Conservation (phyloP, 345 rosid species). For the Nephelium lappaceum region DNA sequence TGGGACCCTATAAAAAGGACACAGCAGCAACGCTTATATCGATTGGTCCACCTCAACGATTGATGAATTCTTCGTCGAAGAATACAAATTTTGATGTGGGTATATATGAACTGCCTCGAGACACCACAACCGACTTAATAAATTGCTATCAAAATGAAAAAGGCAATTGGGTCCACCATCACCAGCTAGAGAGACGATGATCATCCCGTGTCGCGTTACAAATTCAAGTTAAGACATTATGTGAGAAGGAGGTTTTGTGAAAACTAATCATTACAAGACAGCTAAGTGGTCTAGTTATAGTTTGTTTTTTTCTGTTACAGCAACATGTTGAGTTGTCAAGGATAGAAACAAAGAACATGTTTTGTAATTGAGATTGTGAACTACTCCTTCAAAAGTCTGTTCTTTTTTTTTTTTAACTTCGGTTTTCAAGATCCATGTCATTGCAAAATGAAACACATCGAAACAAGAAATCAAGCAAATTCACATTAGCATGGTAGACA, state of each 20-base stretch:
- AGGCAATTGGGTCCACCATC: slow-evolving; percentile 8
- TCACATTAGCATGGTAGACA: background rate
- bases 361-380: background rate
- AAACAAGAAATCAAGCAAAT: background rate
- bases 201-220: background rate
- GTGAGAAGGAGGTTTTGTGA: background rate
- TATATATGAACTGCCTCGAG: background rate
- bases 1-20: background rate
- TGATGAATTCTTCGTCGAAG: background rate
- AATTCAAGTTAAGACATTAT: background rate
- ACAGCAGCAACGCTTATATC: background rate
- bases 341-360: background rate
- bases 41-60: background rate
- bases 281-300: background rate
- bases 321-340: too few relatives aligned
- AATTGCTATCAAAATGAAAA: background rate
- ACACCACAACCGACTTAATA: background rate
- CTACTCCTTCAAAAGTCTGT: background rate
- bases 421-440: too few relatives aligned
- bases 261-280: background rate
- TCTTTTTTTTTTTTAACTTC: too few relatives aligned
- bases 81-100: background rate
- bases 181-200: background rate
- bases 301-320: background rate
- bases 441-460: too few relatives aligned